A percentile compares a stretch with the other conserved stretches of the same genome.
Evolutionary conservation across 2,329 filamentous ascomycete genomes (phyloP).

Genomic region (Fusarium abutilonis): DNA sequence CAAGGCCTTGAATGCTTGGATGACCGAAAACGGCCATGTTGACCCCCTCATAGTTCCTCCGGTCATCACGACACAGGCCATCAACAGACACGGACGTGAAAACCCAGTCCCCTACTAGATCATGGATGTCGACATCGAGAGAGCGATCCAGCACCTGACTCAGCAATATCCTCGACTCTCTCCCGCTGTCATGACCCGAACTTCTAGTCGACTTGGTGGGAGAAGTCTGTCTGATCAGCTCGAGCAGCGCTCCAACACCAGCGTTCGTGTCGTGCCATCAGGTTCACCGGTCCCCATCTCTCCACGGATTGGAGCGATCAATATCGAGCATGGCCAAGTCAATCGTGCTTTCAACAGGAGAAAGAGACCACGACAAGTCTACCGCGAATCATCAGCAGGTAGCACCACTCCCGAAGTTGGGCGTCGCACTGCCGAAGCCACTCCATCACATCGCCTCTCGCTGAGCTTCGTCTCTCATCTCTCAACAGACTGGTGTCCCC

Average conservation of each 20-base stretch:
- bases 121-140: conserved; percentile 1
- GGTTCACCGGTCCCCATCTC: background rate
- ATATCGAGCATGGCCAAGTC: background rate
- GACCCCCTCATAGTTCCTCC: background rate
- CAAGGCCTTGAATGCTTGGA: conserved; percentile 10
- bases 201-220: background rate
- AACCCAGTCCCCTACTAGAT: background rate
- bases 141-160: background rate
- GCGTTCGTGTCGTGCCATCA: background rate
- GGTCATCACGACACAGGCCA: conserved; percentile 7
- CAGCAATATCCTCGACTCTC: background rate
- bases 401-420: conserved; percentile 5
- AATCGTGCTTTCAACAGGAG: background rate
- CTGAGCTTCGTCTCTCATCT: background rate
- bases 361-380: background rate
- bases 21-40: conserved; percentile 2
- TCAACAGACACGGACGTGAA: conserved; percentile 7
- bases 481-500: background rate
- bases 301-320: background rate
- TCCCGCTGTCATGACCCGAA: background rate
- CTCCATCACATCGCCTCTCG: conserved; percentile 1
- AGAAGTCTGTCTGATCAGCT: background rate
- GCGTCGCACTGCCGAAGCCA: background rate
- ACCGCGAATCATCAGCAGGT: background rate
- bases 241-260: background rate